Base-by-base conservation (phyloP, 2,329 filamentous ascomycete species). In the Sclerotinia subarctica region DNA sequence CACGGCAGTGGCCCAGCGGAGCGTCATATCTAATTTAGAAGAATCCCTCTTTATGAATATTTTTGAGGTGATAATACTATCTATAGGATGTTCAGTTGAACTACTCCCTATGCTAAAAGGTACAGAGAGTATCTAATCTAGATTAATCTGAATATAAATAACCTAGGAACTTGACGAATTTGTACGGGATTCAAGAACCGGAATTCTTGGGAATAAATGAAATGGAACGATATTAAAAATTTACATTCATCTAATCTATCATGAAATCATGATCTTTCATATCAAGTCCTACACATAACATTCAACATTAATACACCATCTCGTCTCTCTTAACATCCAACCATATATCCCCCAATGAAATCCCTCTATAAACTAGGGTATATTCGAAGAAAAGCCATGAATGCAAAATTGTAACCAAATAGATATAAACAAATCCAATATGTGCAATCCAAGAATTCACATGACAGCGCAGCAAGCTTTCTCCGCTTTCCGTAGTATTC, bases 391-490 rank as follows among this genome's bases (percentile, higher is more conserved):
- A 44, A 35, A 38, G 21, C 29, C 29, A 49, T 35, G 59, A 7
- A 38, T 38, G 46, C 5, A 62, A 49, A 35, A 51, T 51, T n/a
- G 24, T 51, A 15, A 21, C 46, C 46, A 62, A 51, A 62, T 26
- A 38, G 29, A 49, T 26, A 10, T 35, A n/a, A 38, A 38, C 35
- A 62, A 57, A 67, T 32, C 35, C 44, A n/a, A 44, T 13, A 62
- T 51, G 38, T 46, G 44, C 17, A 42, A 29, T 19, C 57, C 51
- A 51, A 35, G 49, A 13, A 35, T 66, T 69, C 70, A 77, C 76
- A 77, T 77, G 42, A 77, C 72, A 24, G 69, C 65, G 70, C 76
- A 77, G 58, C 75, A 77, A 46, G 74, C 75, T 29, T 67, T 62
- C 32, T 76, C 74, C 66, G 76, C 66, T 63, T 77, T 77, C 62